These are phyloP conservation scores for Esteya vermicola DNA, from an alignment of 2,329 filamentous ascomycete genomes.

Conservation along the genomic window DNA sequence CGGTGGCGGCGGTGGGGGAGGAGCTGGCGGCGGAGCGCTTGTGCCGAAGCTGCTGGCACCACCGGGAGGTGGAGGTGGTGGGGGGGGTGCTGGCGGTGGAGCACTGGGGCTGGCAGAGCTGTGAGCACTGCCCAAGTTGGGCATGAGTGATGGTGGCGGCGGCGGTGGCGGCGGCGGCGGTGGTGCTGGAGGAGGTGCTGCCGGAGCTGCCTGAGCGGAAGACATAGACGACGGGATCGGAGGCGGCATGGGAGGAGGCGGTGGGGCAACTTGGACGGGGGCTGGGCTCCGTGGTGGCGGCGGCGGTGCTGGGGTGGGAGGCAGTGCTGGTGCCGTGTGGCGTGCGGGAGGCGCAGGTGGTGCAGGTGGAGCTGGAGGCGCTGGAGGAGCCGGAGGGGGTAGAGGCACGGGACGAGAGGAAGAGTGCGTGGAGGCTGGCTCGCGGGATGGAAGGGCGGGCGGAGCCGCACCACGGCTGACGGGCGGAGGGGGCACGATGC, in stretches of 20 bases:
- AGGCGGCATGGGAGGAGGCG: constrained; percentile 11
- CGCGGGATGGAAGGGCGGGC: constrained; percentile 2
- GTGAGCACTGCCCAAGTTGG: neutral
- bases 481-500: constrained; percentile 59
- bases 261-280: no score
- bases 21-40: constrained; percentile 18
- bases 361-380: constrained; percentile 31
- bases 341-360: constrained; percentile 20
- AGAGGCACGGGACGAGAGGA: constrained; percentile 34
- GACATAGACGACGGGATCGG: neutral
- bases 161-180: constrained; percentile 25
- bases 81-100: constrained; percentile 21
- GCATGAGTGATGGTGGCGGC: constrained; percentile 18
- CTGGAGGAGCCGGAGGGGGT: constrained; percentile 16
- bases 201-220: neutral
- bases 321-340: constrained; percentile 17
- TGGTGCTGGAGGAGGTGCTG: constrained; percentile 18
- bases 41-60: no score
- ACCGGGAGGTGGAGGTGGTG: constrained; percentile 17
- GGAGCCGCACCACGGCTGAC: constrained; percentile 52
- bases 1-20: constrained; percentile 40
- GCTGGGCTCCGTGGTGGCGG: constrained; percentile 24
- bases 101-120: constrained; percentile 23
- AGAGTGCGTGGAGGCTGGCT: constrained; percentile 41
- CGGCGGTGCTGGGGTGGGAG: constrained; percentile 27